phyloP scores from a whole-genome alignment of 805 yeast species.

The Naumovozyma baii region DNA sequence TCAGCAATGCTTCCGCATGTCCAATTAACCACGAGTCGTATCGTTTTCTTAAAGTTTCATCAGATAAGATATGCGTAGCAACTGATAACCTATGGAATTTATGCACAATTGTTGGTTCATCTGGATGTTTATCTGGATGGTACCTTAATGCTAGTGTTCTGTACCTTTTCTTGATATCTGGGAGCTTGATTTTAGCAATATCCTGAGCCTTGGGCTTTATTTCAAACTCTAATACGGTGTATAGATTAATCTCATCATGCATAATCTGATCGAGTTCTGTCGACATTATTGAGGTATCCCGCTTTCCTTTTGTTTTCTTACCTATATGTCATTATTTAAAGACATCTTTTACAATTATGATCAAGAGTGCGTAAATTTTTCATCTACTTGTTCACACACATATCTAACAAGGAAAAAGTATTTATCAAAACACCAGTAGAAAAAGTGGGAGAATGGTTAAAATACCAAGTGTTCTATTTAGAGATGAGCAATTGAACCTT shows the following conservation, averaged over 20 bases:
- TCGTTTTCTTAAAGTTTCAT: constrained; percentile 8
- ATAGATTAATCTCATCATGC: constrained; percentile 22
- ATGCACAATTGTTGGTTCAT: constrained; percentile 10
- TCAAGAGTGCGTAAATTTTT: background rate
- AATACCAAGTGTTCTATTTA: constrained; percentile 10
- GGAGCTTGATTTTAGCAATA: constrained; percentile 34
- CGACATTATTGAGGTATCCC: background rate
- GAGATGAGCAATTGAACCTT: constrained; percentile 20
- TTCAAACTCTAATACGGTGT: constrained; percentile 36
- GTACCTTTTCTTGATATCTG: constrained; percentile 14
- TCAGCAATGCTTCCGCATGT: background rate
- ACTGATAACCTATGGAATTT: constrained; percentile 20
- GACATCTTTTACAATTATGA: background rate
- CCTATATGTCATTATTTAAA: too few relatives aligned
- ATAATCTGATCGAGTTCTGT: background rate
- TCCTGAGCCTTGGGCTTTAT: constrained; percentile 29
- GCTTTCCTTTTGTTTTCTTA: too few relatives aligned
- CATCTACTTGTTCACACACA: background rate
- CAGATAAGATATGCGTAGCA: constrained; percentile 22
- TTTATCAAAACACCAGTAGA: background rate
- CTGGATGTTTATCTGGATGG: constrained; percentile 24
- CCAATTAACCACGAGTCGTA: constrained; percentile 18
- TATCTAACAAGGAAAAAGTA: background rate
- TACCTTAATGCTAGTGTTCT: constrained; percentile 17
- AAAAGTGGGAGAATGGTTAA: background rate